Evolutionary conservation across 768 basidiomycete species (phyloP), one percentile per base, ranked within the genome.

Genomic region (Mycena amicta): DNA sequence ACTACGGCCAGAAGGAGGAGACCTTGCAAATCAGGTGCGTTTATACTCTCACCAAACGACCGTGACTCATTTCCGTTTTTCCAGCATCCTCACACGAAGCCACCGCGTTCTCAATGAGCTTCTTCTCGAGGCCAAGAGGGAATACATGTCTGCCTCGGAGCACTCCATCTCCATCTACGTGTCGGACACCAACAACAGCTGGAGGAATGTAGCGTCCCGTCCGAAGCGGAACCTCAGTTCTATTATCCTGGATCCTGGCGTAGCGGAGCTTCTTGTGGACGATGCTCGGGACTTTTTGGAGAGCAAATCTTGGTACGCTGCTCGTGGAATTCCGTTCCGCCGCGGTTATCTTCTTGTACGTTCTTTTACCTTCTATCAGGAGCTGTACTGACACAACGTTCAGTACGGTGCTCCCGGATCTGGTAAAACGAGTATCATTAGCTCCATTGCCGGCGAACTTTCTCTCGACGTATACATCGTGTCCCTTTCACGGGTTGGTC

Each of bases 301-400:
- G 11, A 88, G 85, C 62, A 88, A 86, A 63, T 56, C 72, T 20
- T 93, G 92, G 92, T 93, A 93, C 62, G 66, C 80, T 1, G 83
- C 83, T 12, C 84, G 90, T 52, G 91, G 90, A 0, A 92, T 93
- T 57, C 91, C 92, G 1, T 92, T 89, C 75, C 85, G 90, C 20
- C 79, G 90, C 13, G 91, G 92, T 13, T 90, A 90, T 67, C 80
- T 92, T n/a, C 77, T 91, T 22, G 74, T 74, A 59, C 49, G 71
- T 60, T 27, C 51, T 23, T 22, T 52, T 45, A 18, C 40, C 12
- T 31, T 20, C 5, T 22, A 8, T 22, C 26, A 30, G 25, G 43
- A 15, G 22, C 3, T 54, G 29, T 8, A 1, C 25, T 31, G 60
- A 27, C 52, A 8, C 18, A 28, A 49, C 27, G 12, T 23, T 8